These are phyloP conservation scores for Globisporangium solare DNA, from an alignment of 352 stramenopile genomes.

Conservation along the genomic window DNA sequence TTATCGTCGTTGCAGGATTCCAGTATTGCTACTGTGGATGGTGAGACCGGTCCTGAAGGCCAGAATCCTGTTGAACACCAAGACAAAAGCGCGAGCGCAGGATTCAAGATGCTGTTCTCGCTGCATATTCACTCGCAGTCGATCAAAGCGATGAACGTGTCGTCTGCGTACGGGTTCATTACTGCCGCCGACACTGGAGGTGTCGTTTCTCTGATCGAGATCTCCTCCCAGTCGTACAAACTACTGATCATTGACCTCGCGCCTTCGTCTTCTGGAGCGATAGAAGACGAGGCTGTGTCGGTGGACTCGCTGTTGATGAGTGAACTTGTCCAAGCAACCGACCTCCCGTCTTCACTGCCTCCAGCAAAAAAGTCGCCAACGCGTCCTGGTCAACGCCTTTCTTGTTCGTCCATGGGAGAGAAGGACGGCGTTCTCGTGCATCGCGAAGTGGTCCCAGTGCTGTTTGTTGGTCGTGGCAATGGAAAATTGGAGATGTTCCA, in stretches of 20 bases:
- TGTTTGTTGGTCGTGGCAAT: slow-evolving; percentile 67
- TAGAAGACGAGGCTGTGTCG: slow-evolving; percentile 34
- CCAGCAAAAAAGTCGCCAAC: slow-evolving; percentile 4
- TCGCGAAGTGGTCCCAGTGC: slow-evolving; percentile 47
- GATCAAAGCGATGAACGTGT: slow-evolving; percentile 47
- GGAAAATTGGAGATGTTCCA: slow-evolving; percentile 76
- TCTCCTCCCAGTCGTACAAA: slow-evolving; percentile 47
- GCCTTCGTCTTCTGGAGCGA: slow-evolving; percentile 3
- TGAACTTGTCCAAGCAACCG: slow-evolving; percentile 57
- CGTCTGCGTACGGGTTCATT: slow-evolving; percentile 42
- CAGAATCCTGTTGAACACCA: not conserved
- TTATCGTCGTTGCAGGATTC: slow-evolving; percentile 9
- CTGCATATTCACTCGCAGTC: slow-evolving; percentile 55
- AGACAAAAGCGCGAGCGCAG: slow-evolving; percentile 13
- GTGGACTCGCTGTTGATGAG: slow-evolving; percentile 64
- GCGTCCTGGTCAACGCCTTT: slow-evolving; percentile 2
- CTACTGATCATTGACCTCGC: slow-evolving; percentile 53
- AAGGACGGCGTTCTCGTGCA: slow-evolving; percentile 21
- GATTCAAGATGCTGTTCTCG: slow-evolving; percentile 45
- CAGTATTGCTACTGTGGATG: not conserved
- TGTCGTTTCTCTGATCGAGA: slow-evolving; percentile 54
- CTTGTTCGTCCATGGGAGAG: slow-evolving; percentile 1
- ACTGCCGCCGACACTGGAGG: slow-evolving; percentile 49
- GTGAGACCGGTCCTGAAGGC: not conserved
- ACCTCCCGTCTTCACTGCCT: slow-evolving; percentile 31